phyloP scores from a whole-genome alignment of 2,329 filamentous ascomycete species.

The Falciphora oryzae region DNA sequence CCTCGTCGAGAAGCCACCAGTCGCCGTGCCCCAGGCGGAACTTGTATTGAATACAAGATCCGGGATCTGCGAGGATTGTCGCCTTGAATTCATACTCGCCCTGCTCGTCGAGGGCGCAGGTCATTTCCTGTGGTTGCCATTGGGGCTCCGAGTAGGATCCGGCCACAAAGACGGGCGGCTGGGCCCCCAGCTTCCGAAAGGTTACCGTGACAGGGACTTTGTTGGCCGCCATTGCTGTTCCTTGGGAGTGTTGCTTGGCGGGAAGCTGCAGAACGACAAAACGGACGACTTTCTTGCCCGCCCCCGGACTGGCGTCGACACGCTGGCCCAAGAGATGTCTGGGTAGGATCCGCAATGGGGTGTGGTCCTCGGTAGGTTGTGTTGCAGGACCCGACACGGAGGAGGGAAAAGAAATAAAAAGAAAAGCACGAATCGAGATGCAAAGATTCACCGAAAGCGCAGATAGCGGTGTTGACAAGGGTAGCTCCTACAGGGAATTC shows the following conservation, averaged over 20 bases:
- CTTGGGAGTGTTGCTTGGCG: neutral
- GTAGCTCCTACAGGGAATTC: neutral
- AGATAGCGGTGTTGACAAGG: neutral
- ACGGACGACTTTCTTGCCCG: neutral
- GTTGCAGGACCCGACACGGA: neutral
- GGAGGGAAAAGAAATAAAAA: neutral
- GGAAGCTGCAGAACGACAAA: neutral
- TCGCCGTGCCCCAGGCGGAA: constrained; percentile 61
- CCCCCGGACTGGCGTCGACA: neutral
- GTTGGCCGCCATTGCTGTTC: constrained; percentile 25
- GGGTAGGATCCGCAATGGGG: neutral
- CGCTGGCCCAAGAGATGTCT: neutral
- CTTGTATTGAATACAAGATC: constrained; percentile 66
- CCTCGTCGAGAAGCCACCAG: constrained; percentile 66
- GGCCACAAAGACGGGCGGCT: constrained; percentile 64
- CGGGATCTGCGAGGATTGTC: constrained; percentile 46
- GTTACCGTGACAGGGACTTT: constrained; percentile 49
- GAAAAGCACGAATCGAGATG: neutral
- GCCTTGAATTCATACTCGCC: constrained; percentile 55
- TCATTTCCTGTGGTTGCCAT: constrained; percentile 66
- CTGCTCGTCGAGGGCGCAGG: constrained; percentile 40
- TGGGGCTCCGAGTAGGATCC: constrained; percentile 61
- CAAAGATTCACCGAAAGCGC: neutral
- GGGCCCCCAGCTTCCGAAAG: constrained; percentile 52
- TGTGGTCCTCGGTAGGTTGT: neutral